Base-by-base conservation (phyloP, 2,329 filamentous ascomycete genomes). In the Neospermospora avenae region DNA sequence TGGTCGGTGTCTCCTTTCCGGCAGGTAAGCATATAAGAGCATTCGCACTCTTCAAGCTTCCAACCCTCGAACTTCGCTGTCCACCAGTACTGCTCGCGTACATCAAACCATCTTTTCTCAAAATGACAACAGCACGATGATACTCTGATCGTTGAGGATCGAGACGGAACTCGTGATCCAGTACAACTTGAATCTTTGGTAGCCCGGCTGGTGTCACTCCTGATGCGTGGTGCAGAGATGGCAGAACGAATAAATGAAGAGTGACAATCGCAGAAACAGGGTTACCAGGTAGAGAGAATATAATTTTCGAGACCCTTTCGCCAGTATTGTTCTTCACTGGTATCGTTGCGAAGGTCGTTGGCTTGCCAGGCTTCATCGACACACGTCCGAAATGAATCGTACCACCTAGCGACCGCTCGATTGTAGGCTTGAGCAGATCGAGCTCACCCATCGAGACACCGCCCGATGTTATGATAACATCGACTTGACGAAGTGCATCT, bases 401-500 rank as follows among this genome's bases (percentile, higher is more conserved):
- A 7, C 95, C 95, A 59, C 92, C 91, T 0, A 99, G 83, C 1
- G 86, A 81, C 44, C 93, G 88, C 77, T 98, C 95, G 69, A 99
- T 90, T 0, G 93, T 98, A 0, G 95, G 93, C 74, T 99, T 99
- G 20, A 99, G 84, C 7, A 99, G 86, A 74, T 99, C 95, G 2
- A 97, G 85, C 76, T 99, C 95, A 59, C 95, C 95, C 95, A 99
- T 99, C 10, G 91, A 96, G 20, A 98, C 95, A 51, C 95, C 95
- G 22, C 95, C 95, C 0, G 90, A 93, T 16, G 95, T 98, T 70
- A 99, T 86, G 60, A 99, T 82, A 13, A 98, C 78, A 70, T 97
- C 93, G 25, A 87, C 86, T 51, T 79, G 78, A 20, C 89, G 83
- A 62, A 98, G 79, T 0, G 89, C 91, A 59, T 84, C 81, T 2